Base-by-base conservation (phyloP, 2,329 filamentous ascomycete genomes). In the Torrubiellomyces zombiae region DNA sequence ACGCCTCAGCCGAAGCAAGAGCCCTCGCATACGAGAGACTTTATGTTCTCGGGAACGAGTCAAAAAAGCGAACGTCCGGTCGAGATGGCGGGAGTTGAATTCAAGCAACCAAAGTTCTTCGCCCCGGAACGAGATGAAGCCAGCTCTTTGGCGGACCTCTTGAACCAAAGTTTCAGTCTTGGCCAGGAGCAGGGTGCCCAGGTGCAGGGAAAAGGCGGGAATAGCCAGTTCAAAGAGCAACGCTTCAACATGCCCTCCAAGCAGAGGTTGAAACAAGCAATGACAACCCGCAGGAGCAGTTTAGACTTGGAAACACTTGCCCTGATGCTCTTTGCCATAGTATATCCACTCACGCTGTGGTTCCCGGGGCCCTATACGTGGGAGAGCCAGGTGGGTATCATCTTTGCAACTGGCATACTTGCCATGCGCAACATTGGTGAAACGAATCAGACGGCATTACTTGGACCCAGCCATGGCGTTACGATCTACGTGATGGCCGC, bases 21-120 rank as follows among this genome's bases (percentile, higher is more conserved):
- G 36, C 58, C 41, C 20, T 56, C 32, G 16, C 53, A 47, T 42
- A 57, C 20, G 4, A 44, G 26, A 55, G 59, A 32, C 51, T 59
- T 60, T 27, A 65, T 68, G 40, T 72, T 71, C 41, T 7, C 24
- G 22, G 4, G 30, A 18, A 29, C 25, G 17, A 24, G 25, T 14
- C 31, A 35, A 11, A 23, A 22, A 3, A 27, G 26, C 1, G 26
- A 32, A 7, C n/a, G n/a, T n/a, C n/a, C n/a, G n/a, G n/a, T n/a
- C n/a, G 32, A 32, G 2, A 44, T 35, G 10, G 27, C 15, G 1
- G 31, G 30, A 3, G 55, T 55, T 18, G 48, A 60, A 16, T 72
- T 75, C 26, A 61, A 68, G 29, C 64, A 68, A 23, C 69, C 67
- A 2, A 63, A 48, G n/a, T 66, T 72, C 47, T 74, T 71, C 44